phyloP scores from a whole-genome alignment of 2,329 filamentous ascomycete species.

The Verticillium longisporum region DNA sequence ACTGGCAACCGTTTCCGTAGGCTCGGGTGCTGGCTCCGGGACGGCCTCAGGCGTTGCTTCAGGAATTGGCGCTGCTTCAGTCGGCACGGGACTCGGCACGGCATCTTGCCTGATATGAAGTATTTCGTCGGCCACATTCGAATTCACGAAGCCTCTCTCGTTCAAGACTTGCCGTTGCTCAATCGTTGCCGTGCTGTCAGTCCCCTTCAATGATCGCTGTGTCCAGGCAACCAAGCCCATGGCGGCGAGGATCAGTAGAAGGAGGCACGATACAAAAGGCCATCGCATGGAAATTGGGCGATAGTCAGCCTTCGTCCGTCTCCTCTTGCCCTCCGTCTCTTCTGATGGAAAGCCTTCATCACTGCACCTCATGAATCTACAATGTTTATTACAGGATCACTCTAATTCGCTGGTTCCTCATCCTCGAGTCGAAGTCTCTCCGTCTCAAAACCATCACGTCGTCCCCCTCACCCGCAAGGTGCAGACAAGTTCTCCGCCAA shows the following conservation, averaged over 20 bases:
- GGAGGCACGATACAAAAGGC: slow-evolving; percentile 21
- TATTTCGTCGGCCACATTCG: not conserved
- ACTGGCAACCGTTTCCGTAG: not conserved
- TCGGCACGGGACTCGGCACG: not conserved
- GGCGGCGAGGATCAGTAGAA: slow-evolving; percentile 16
- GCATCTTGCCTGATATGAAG: slow-evolving; percentile 4
- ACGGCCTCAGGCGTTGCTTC: not conserved
- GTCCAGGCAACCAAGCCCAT: slow-evolving; percentile 21
- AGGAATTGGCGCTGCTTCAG: not conserved
- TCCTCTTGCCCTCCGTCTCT: not conserved
- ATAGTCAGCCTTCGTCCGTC: slow-evolving; percentile 18
- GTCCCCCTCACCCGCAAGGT: too few species aligned
- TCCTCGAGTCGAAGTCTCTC: too few species aligned
- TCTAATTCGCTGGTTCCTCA: too few species aligned
- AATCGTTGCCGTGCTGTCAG: slow-evolving; percentile 19
- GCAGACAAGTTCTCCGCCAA: too few species aligned
- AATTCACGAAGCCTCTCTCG: not conserved
- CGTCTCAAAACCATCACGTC: too few species aligned
- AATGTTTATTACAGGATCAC: too few species aligned
- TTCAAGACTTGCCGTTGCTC: slow-evolving; percentile 1
- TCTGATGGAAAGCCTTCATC: too few species aligned
- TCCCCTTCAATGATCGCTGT: slow-evolving; percentile 20
- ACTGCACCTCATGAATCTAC: too few species aligned
- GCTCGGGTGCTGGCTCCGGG: not conserved
- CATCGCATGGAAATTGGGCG: slow-evolving; percentile 23